Evolutionary conservation across 805 yeast species (phyloP).

Genomic region (Yamadazyma sp.): DNA sequence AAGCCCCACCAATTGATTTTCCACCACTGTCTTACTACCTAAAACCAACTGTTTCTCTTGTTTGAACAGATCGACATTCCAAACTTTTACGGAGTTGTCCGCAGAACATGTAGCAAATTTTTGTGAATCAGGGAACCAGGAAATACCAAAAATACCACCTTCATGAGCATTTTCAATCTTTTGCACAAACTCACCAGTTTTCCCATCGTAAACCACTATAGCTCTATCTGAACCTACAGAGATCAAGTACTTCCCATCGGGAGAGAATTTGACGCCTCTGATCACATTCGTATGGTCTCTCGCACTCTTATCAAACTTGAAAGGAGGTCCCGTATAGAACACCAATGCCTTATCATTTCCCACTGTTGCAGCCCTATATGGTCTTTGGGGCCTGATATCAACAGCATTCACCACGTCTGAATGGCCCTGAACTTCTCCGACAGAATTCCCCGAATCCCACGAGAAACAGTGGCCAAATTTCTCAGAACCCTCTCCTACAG

Average conservation of each 20-base stretch:
- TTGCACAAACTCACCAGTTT: slow-evolving; percentile 70
- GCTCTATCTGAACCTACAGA: slow-evolving; percentile 85
- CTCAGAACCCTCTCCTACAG: slow-evolving; percentile 93
- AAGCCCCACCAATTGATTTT: slow-evolving; percentile 78
- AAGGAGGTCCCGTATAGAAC: slow-evolving; percentile 90
- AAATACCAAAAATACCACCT: slow-evolving; percentile 79
- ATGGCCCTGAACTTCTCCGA: slow-evolving; percentile 95
- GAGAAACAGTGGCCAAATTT: slow-evolving; percentile 90
- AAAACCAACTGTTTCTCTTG: slow-evolving; percentile 49
- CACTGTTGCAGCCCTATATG: slow-evolving; percentile 90
- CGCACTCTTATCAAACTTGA: slow-evolving; percentile 73
- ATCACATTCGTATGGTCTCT: slow-evolving; percentile 79
- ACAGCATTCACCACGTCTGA: slow-evolving; percentile 81
- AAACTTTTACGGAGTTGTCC: slow-evolving; percentile 69
- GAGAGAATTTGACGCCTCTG: slow-evolving; percentile 78
- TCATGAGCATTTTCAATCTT: slow-evolving; percentile 56
- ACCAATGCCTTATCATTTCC: slow-evolving; percentile 86
- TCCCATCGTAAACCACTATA: slow-evolving; percentile 81
- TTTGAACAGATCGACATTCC: slow-evolving; percentile 44
- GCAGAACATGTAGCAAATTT: slow-evolving; percentile 80
- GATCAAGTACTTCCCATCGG: slow-evolving; percentile 71
- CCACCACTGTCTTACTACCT: slow-evolving; percentile 39
- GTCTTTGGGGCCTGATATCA: slow-evolving; percentile 79
- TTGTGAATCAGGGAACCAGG: slow-evolving; percentile 60
- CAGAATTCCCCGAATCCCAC: slow-evolving; percentile 93